A percentile compares a stretch with the other conserved stretches of the same genome.
phyloP scores from a whole-genome alignment of 306 rosid species.

The Cicer bijugum region DNA sequence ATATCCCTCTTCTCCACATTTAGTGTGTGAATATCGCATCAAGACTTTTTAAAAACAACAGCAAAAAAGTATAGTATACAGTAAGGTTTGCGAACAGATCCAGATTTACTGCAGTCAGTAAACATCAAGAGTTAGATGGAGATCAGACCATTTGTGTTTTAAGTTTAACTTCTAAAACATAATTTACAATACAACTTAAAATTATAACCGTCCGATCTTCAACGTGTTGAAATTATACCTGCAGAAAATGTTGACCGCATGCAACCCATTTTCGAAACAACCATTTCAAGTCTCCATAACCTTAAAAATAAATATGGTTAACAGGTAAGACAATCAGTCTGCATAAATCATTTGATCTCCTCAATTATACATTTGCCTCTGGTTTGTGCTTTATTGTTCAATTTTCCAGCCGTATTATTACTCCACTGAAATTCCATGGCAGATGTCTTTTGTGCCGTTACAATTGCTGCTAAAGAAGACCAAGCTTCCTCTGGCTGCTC shows the following conservation, averaged over 20 bases:
- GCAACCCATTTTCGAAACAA: neutral
- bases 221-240: too few species aligned
- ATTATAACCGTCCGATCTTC: too few species aligned
- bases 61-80: too few species aligned
- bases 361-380: conserved; percentile 65
- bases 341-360: conserved; percentile 55
- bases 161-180: too few species aligned
- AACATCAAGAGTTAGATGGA: too few species aligned
- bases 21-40: too few species aligned
- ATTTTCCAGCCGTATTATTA: conserved; percentile 47
- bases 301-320: neutral
- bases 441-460: conserved; percentile 64
- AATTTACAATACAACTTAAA: too few species aligned
- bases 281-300: conserved; percentile 1
- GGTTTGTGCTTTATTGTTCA: conserved; percentile 47
- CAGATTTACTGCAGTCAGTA: too few species aligned
- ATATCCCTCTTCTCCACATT: too few species aligned
- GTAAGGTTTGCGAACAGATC: too few species aligned
- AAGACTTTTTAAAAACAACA: too few species aligned
- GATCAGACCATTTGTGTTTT: too few species aligned
- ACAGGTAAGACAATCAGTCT: neutral
- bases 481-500: conserved; percentile 81
- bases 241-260: neutral
- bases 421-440: conserved; percentile 53
- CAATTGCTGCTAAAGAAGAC: conserved; percentile 71